Evolutionary conservation across 1,284 basidiomycete species (phyloP), one percentile per base, ranked within the genome.

Genomic region (Schizophyllum amplum): DNA sequence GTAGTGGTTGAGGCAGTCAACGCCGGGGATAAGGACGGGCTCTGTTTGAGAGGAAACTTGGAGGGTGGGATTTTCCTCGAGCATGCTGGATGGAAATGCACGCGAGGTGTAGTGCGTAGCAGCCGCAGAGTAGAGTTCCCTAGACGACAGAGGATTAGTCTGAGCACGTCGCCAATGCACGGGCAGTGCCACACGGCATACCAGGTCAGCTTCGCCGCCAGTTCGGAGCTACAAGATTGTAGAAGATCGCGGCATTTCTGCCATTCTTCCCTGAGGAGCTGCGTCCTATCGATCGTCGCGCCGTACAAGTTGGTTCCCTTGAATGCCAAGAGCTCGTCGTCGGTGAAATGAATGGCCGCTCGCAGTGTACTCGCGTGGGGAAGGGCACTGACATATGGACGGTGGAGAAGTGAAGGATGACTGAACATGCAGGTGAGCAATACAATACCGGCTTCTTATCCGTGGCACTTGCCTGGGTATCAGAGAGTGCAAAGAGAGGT

Each of bases 1-100:
- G 48, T 75, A 81, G 68, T 95, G 94, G 65, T 96, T 96, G 53
- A 95, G 73, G 5, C 86, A 75, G 69, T 96, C 94, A 22, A 94
- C 75, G 0, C 90, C 91, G 0, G 94, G 94, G 27, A 96, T 76
- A 26, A 96, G 81, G 6, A 96, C 78, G 0, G 91, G 91, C 58
- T 89, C 79, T 0, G 87, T 83, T 74, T 60, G n/a, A 87, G 75
- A 0, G 82, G 75, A 3, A 87, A 83, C 0, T 65, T 72, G 4
- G 72, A 63, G 4, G 82, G 83, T 13, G 52, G 25, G 3, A 42
- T 57, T 50, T 49, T 50, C 24, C 22, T 50, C 59, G 24, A 96
- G 76, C 11, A 96, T 71, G 1, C 84, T 83, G 0, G 92, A 94
- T 0, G 92, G 91, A 66, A 96, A 96, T 0, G 92, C 89, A 50